Evolutionary conservation across 2,329 filamentous ascomycete species (phyloP).

Genomic region (Pochonia chlamydosporia): DNA sequence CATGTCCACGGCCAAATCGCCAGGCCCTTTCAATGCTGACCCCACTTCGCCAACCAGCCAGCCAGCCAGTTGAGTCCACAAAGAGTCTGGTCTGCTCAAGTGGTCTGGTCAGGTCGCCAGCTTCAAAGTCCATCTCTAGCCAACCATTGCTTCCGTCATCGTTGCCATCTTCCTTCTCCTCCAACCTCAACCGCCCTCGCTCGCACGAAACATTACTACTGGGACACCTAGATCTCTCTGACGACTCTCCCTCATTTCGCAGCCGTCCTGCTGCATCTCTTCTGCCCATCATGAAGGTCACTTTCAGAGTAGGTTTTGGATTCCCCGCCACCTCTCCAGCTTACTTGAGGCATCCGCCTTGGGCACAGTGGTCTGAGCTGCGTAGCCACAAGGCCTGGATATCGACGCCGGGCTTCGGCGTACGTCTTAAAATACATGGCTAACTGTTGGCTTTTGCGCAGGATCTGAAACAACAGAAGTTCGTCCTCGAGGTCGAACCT

Average conservation of each 20-base stretch:
- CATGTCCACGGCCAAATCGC: too few relatives aligned
- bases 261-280: conserved; percentile 21
- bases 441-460: conserved; percentile 40
- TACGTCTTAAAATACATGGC: too few relatives aligned
- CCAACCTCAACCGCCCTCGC: conserved; percentile 3
- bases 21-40: too few relatives aligned
- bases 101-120: too few relatives aligned
- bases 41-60: conserved; percentile 5
- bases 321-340: conserved; percentile 10
- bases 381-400: neutral
- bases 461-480: conserved; percentile 99
- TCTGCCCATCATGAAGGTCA: conserved; percentile 59
- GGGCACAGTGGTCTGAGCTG: neutral
- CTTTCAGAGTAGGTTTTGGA: conserved; percentile 53
- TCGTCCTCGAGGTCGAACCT: conserved; percentile 90
- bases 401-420: neutral
- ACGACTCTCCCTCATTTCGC: conserved; percentile 3
- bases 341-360: neutral
- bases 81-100: too few relatives aligned
- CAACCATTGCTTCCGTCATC: conserved; percentile 12
- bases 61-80: too few relatives aligned
- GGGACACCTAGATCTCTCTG: conserved; percentile 1
- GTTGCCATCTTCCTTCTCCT: conserved; percentile 1
- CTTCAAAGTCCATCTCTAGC: conserved; percentile 7
- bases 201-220: neutral